Evolutionary conservation across 2,329 filamentous ascomycete species (phyloP).

Genomic region (Trichoderma lentiforme): DNA sequence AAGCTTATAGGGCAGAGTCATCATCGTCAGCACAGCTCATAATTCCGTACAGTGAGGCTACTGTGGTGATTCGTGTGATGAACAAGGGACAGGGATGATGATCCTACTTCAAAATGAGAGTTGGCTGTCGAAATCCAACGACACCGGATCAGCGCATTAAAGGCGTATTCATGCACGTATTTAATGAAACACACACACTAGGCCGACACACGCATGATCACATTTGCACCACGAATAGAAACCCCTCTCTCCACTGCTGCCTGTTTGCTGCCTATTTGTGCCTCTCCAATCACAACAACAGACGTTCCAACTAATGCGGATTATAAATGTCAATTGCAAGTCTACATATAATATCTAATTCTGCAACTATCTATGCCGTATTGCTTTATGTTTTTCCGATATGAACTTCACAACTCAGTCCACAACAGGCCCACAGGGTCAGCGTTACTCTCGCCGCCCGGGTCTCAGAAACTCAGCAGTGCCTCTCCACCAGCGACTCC

Average conservation of each 20-base stretch:
- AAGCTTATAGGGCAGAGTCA: neutral
- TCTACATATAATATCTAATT: neutral
- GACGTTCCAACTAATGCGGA: neutral
- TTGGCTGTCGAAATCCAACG: neutral
- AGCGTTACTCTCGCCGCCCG: neutral
- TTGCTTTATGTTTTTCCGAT: neutral
- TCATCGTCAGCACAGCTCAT: neutral
- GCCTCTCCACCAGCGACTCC: slow-evolving; percentile 7
- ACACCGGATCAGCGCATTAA: neutral
- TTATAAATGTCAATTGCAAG: neutral
- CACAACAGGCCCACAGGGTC: neutral
- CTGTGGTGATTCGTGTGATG: neutral
- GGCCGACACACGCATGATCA: neutral
- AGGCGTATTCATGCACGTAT: neutral
- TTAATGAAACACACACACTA: neutral
- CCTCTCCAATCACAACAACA: neutral
- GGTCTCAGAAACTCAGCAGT: neutral
- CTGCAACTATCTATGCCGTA: neutral
- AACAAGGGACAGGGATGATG: neutral
- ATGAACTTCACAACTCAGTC: neutral
- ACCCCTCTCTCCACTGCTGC: neutral
- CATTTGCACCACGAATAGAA: neutral
- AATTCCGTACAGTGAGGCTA: neutral
- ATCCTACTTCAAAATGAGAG: neutral
- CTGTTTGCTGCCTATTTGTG: neutral